Conservation (phyloP, 306 rosid genomes). For the Gynostemma pentaphyllum region DNA sequence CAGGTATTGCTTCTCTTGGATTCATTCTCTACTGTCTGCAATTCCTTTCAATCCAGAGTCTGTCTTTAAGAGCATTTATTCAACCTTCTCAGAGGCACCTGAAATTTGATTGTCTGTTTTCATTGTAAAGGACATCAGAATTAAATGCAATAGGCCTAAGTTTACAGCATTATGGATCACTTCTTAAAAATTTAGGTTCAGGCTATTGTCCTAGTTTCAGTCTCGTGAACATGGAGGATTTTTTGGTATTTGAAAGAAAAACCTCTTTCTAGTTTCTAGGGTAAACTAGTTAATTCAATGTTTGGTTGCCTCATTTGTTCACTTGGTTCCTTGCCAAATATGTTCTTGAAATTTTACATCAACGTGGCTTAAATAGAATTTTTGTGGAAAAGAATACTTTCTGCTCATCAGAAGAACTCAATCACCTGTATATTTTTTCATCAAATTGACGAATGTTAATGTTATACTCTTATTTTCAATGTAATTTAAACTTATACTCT, state of each 20-base stretch:
- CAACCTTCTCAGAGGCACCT: background rate
- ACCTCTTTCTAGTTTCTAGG: background rate
- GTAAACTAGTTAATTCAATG: too few species aligned
- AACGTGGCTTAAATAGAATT: background rate
- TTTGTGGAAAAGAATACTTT: background rate
- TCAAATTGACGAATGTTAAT: too few species aligned
- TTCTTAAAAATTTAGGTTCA: too few species aligned
- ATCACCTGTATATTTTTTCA: too few species aligned
- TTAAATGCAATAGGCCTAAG: too few species aligned
- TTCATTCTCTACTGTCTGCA: background rate
- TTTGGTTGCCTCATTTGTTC: background rate
- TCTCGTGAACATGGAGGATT: background rate
- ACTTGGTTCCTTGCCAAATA: background rate
- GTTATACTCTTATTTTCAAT: background rate
- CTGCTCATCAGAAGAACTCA: background rate
- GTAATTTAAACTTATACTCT: background rate
- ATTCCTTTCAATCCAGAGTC: background rate
- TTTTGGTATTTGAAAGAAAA: background rate
- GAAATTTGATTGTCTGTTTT: background rate
- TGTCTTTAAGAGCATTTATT: background rate
- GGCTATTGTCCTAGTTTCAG: background rate
- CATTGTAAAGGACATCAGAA: too few species aligned
- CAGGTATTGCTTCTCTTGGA: constrained; percentile 41
- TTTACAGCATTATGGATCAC: too few species aligned
- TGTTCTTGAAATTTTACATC: background rate